Base-by-base conservation (phyloP, 225 moss, liverwort and hornwort species). In the Polytrichum commune region DNA sequence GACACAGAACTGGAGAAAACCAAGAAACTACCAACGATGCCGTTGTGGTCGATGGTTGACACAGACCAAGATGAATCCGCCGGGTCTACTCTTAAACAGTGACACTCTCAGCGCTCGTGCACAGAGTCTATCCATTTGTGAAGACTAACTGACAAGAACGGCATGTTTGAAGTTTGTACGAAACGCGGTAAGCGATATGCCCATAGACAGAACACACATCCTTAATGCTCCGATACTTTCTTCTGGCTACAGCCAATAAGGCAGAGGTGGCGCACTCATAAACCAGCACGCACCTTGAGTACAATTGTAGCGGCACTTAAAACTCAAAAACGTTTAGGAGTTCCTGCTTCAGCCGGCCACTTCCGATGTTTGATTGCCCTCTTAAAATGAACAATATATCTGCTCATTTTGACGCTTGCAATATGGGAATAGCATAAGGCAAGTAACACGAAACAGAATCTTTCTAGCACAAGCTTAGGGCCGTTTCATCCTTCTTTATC, bases 361-460 rank as follows among this genome's bases (percentile, higher is more conserved):
- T 81, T 83, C 90, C 78, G 82, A 90, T 84, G 82, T 84, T 84
- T 82, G 87, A 87, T 7, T 30, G 6, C 0, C 32, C 32, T 7
- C 6, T 7, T 7, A 32, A 32, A 7, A 32, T 32, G 2, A 35
- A 35, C 35, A 2, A 35, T 35, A 0, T 35, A 35, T 9, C 9
- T 35, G 35, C 35, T 35, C 35, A 35, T 35, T 35, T 35, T 35
- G 35, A 35, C 35, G 35, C 35, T 35, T 35, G 35, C 35, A 9
- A 9, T 35, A 35, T 35, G 35, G 9, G 35, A 0, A 35, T 9
- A 35, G 8, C 35, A 35, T 35, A 35, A 9, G 35, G 9, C 35
- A 35, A 9, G 35, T 35, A 35, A 35, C 35, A 35, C 35, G 35
- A 35, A 9, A 35, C 35, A 35, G 1, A 33, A 9, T 8, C 0